Conservation (phyloP, 371 early-diverging fungal genomes). For the Capillidium rhysosporum region DNA sequence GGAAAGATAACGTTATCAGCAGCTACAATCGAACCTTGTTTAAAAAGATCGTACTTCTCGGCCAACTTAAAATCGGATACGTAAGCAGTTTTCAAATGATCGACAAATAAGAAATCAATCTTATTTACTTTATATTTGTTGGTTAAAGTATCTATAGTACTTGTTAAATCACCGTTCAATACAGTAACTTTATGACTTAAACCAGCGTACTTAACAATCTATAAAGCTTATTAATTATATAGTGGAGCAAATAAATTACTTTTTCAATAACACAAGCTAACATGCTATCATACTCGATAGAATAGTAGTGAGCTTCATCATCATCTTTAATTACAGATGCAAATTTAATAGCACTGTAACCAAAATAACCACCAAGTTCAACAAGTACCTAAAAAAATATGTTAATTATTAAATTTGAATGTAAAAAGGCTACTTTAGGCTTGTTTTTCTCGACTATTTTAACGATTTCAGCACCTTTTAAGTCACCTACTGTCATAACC, state of each 20-base stretch:
- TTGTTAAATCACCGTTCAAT: constrained; percentile 5
- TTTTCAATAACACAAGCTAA: constrained; percentile 7
- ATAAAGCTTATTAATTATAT: neutral
- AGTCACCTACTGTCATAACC: constrained; percentile 12
- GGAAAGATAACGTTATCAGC: constrained; percentile 13
- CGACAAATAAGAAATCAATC: constrained; percentile 12
- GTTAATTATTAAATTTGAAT: neutral
- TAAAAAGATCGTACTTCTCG: constrained; percentile 3
- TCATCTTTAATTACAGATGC: constrained; percentile 6
- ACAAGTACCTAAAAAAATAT: neutral
- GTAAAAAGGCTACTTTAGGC: constrained; percentile 7
- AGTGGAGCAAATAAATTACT: neutral
- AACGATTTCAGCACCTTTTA: constrained; percentile 10
- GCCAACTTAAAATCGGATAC: constrained; percentile 10
- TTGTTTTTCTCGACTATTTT: constrained; percentile 5
- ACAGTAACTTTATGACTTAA: constrained; percentile 7
- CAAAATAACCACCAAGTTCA: constrained; percentile 9
- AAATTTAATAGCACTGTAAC: constrained; percentile 12
- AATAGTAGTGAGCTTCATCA: constrained; percentile 8
- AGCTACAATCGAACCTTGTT: constrained; percentile 9
- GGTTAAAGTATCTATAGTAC: neutral
- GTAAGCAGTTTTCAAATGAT: constrained; percentile 11
- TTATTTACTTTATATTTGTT: neutral
- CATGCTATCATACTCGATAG: constrained; percentile 9
- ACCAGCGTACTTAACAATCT: constrained; percentile 10